Base-by-base conservation (phyloP, 805 yeast species). In the Candida gorgasii region DNA sequence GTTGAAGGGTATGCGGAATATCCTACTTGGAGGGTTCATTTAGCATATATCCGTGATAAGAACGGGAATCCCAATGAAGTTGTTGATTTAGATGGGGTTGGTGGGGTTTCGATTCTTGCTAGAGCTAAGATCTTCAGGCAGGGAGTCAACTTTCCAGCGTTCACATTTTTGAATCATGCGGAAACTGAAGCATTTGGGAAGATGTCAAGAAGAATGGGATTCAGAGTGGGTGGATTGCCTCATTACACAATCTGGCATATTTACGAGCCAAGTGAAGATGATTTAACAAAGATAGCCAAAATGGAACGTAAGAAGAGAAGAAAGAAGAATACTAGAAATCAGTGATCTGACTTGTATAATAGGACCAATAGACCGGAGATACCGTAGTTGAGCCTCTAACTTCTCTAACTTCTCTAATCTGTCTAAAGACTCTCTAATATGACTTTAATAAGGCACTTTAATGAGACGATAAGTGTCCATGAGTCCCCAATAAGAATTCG, bases 161-260 rank as follows among this genome's bases (percentile, higher is more conserved):
- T 85, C 54, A 83, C 93, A 1, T 85, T 86, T 58, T 75, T 79
- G 65, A 86, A 86, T 57, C 95, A 86, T 63, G 95, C 95, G 0
- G 95, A 86, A 59, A 86, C 95, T 1, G 95, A 86, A 60, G 93
- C 89, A 1, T 86, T 86, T 65, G 95, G 95, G 27, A 86, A 86
- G 55, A 73, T 89, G 83, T 82, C 89, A 15, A 82, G 73, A 52
- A 68, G 71, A 48, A 84, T 87, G 85, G 95, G 95, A 5, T 86
- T 77, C 63, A 70, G 70, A 47, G 95, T 89, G 11, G 93, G 89
- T 28, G 97, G 97, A 0, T 72, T 89, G 49, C 96, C 96, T 4
- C 90, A 89, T 65, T 89, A 88, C 62, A 86, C 90, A 0, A 70
- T 88, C 32, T 88, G 96, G 96, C 96, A 88, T 62, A 85, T 89